Base-by-base conservation (phyloP, 257 asterid genomes). In the Leonotis leonurus region DNA sequence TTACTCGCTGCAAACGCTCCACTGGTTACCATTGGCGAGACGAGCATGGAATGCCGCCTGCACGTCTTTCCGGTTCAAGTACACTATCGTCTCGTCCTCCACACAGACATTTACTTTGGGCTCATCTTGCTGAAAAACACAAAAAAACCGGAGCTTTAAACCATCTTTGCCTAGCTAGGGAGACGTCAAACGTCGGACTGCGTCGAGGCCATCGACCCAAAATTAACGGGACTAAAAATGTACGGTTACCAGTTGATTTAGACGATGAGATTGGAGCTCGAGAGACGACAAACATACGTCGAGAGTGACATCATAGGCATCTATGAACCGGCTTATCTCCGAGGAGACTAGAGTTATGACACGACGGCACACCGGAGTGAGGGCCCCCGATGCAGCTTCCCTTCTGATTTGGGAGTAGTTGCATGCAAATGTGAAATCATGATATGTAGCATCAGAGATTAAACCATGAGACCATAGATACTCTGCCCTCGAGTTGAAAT, bases 381-480 rank as follows among this genome's bases (percentile, higher is more conserved):
- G 48, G 5, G 60, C 61, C 33, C 82, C 77, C 0, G 45, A 40
- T 18, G 56, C 30, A 0, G 74, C 70, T 48, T 78, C 77, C 33
- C 88, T 73, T 63, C 88, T 74, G 37, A 76, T 37, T 29, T 59
- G 64, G 11, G 97, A 80, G 60, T 70, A 81, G 71, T 85, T 78
- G 75, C 97, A 90, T 9, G 71, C 75, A 10, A n/a, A 68, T 5
- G 75, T 79, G n/a, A 87, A 77, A 17, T 60, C 63, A 3, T 72
- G 12, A 16, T 54, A 69, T 5, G 85, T 48, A 27, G 80, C 81
- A 58, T 90, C 95, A 4, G 97, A 87, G 43, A 90, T 87, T 60
- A 90, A 82, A 21, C 97, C 97, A 33, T 85, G 96, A 12, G 96
- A 77, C 97, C 96, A 87, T 13, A 76, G 55, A 60, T 21, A 90